A percentile compares a stretch with the other conserved stretches of the same genome.
These are phyloP conservation scores for Wickerhamiella sergipiensis DNA, from an alignment of 805 yeast species.

Conservation along the genomic window DNA sequence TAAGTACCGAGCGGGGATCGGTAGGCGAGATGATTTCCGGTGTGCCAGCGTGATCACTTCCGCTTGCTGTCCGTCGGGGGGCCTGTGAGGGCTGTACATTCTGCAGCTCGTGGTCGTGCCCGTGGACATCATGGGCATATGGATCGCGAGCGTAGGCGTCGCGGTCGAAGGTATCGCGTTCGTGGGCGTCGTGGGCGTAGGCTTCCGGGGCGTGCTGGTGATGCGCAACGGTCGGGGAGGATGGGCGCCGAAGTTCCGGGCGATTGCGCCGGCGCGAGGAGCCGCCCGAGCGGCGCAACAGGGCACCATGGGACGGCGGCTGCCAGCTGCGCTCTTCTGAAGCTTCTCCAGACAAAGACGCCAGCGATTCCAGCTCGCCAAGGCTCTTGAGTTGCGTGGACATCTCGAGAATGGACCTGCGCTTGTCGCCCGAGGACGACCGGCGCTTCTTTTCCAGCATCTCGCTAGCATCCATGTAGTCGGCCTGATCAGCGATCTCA, in stretches of 20 bases:
- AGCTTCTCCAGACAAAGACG: constrained; percentile 45
- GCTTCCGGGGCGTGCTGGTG: too few relatives aligned
- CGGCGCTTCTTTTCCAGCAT: constrained; percentile 20
- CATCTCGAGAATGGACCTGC: constrained; percentile 21
- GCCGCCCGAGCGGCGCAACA: constrained; percentile 4
- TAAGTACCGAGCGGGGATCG: not conserved
- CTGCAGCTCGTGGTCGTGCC: too few relatives aligned
- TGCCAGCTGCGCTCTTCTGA: not conserved
- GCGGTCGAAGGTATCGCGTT: too few relatives aligned
- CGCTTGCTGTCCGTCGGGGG: too few relatives aligned
- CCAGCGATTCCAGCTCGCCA: constrained; percentile 43
- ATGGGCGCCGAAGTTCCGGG: not conserved
- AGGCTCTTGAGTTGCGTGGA: constrained; percentile 64
- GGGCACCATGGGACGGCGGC: constrained; percentile 1
- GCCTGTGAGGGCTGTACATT: too few relatives aligned
- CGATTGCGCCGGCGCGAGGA: constrained; percentile 2
- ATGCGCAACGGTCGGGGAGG: not conserved
- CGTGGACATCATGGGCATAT: too few relatives aligned
- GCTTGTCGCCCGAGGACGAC: constrained; percentile 10
- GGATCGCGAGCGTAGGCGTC: too few relatives aligned
- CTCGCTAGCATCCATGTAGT: constrained; percentile 23
- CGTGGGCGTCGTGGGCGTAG: too few relatives aligned
- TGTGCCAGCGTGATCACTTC: not conserved
- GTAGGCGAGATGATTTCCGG: not conserved
- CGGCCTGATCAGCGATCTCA: constrained; percentile 24